Conservation (phyloP, 371 early-diverging fungal genomes). For the Paramicrosporidium saccamoebae region DNA sequence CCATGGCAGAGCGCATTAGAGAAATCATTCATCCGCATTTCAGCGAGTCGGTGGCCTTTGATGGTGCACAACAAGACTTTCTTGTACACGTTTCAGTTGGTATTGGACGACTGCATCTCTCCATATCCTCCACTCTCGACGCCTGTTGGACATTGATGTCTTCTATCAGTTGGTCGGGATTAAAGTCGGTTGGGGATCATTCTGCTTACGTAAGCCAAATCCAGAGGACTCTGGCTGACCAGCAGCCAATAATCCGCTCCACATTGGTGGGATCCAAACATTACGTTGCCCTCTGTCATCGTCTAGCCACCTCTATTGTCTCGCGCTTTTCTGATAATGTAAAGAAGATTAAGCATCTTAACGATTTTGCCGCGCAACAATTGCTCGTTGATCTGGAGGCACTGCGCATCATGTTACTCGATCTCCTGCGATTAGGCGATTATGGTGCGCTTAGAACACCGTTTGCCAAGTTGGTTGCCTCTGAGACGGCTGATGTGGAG, state of each 20-base stretch:
- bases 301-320: slow-evolving; percentile 14
- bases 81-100: slow-evolving; percentile 11
- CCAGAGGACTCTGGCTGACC: slow-evolving; percentile 10
- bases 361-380: slow-evolving; percentile 53
- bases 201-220: slow-evolving; percentile 41
- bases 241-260: slow-evolving; percentile 5
- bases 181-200: slow-evolving; percentile 69
- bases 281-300: slow-evolving; percentile 1
- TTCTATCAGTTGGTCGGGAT: slow-evolving; percentile 29
- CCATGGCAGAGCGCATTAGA: slow-evolving; percentile 49
- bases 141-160: slow-evolving; percentile 25
- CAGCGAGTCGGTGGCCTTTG: slow-evolving; percentile 20
- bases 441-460: slow-evolving; percentile 1
- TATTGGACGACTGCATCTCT: slow-evolving; percentile 1
- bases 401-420: slow-evolving; percentile 30
- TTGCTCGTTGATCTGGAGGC: slow-evolving; percentile 69
- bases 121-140: slow-evolving; percentile 9
- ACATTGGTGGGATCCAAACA: slow-evolving; percentile 2
- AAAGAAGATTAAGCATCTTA: slow-evolving; percentile 32
- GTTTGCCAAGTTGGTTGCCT: slow-evolving; percentile 38
- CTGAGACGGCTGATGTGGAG: slow-evolving; percentile 39
- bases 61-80: slow-evolving; percentile 25
- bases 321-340: slow-evolving; percentile 18
- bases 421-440: slow-evolving; percentile 25
- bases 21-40: slow-evolving; percentile 32